These are phyloP conservation scores for Myriosclerotinia duriaeana DNA, from an alignment of 2,329 filamentous ascomycete species.

Conservation along the genomic window DNA sequence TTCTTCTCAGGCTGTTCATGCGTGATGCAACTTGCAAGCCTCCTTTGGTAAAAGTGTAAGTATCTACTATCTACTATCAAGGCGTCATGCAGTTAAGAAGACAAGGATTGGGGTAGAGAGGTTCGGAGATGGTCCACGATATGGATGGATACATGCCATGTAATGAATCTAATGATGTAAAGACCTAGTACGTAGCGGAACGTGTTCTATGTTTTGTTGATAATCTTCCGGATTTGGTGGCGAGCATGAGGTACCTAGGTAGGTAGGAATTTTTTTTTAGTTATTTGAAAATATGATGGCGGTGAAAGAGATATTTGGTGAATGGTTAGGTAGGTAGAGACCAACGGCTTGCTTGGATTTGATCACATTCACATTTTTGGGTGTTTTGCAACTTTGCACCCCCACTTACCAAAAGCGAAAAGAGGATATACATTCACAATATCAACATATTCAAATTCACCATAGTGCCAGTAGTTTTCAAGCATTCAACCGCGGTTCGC, in stretches of 20 bases:
- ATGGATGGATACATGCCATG: constrained; percentile 4
- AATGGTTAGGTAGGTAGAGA: not conserved
- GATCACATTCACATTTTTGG: constrained; percentile 7
- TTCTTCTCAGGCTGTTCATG: constrained; percentile 12
- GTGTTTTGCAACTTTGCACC: too few species aligned
- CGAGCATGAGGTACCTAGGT: too few species aligned
- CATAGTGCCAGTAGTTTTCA: constrained; percentile 1
- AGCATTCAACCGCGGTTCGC: not conserved
- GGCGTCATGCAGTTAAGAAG: constrained; percentile 1
- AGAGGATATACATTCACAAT: too few species aligned
- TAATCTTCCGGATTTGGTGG: constrained; percentile 16
- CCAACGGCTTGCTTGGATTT: not conserved
- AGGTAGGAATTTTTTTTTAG: too few species aligned
- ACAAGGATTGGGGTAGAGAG: not conserved
- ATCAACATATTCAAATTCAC: constrained; percentile 2
- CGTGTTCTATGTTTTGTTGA: constrained; percentile 15
- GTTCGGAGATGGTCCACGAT: not conserved
- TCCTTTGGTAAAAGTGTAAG: not conserved
- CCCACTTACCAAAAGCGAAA: too few species aligned
- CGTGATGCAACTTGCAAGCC: not conserved
- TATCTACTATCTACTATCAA: not conserved
- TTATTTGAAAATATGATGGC: not conserved
- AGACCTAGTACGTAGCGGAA: constrained; percentile 15
- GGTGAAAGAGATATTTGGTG: constrained; percentile 10
- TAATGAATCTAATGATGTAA: too few species aligned